Conservation (phyloP, 2,329 filamentous ascomycete species). For the Diaporthe capsici region DNA sequence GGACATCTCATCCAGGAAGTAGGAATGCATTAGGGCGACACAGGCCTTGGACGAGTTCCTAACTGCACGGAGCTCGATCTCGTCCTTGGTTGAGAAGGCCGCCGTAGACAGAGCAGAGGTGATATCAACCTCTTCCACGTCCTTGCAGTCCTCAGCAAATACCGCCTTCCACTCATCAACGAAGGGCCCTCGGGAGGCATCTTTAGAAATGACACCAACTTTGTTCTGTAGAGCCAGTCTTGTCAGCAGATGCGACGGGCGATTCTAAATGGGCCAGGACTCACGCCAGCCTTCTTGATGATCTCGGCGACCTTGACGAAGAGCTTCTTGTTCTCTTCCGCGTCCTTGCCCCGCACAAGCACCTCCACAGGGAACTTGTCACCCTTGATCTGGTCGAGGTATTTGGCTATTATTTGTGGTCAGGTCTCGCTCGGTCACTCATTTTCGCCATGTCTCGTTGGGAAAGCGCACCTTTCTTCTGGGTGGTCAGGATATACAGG, state of each 20-base stretch:
- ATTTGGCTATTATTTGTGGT: conserved; percentile 76
- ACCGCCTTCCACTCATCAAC: conserved; percentile 95
- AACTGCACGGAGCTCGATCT: conserved; percentile 93
- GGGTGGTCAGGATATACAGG: conserved; percentile 93
- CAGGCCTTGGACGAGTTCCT: conserved; percentile 94
- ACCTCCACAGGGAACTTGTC: conserved; percentile 95
- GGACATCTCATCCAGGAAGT: conserved; percentile 99
- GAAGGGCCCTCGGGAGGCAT: conserved; percentile 88
- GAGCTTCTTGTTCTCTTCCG: conserved; percentile 90
- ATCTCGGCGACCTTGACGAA: conserved; percentile 87
- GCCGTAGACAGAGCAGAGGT: conserved; percentile 83
- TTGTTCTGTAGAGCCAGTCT: conserved; percentile 75
- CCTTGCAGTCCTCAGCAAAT: conserved; percentile 83
- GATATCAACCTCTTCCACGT: conserved; percentile 90
- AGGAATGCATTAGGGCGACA: conserved; percentile 93
- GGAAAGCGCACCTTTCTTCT: conserved; percentile 84
- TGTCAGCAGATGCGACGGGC: conserved; percentile 4
- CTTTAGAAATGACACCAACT: conserved; percentile 88
- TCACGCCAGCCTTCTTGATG: conserved; percentile 89
- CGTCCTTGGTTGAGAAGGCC: conserved; percentile 93
- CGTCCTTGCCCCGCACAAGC: conserved; percentile 90
- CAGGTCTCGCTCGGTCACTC: conserved; percentile 46
- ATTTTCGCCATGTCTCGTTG: background rate
- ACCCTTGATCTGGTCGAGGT: conserved; percentile 91
- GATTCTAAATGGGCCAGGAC: conserved; percentile 52